These are phyloP conservation scores for Metarhizium sp. DNA, from an alignment of 2,329 filamentous ascomycete genomes.

Conservation along the genomic window DNA sequence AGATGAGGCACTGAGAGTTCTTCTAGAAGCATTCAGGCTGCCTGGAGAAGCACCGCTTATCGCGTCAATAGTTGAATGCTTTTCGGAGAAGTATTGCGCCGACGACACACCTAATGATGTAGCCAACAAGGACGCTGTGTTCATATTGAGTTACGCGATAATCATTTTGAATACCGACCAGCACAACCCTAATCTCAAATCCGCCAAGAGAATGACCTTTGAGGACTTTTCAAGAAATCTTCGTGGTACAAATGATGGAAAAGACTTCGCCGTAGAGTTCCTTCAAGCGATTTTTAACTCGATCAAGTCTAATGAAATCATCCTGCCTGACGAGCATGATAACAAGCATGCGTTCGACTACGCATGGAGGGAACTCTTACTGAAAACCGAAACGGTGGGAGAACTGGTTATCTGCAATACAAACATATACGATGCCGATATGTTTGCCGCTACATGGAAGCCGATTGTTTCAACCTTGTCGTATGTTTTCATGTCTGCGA, in stretches of 20 bases:
- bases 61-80: conserved; percentile 80
- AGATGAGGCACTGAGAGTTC: conserved; percentile 76
- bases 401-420: conserved; percentile 74
- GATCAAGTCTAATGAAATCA: conserved; percentile 90
- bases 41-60: conserved; percentile 91
- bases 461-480: conserved; percentile 90
- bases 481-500: conserved; percentile 98
- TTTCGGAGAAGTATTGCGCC: conserved; percentile 75
- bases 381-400: conserved; percentile 71
- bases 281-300: conserved; percentile 81
- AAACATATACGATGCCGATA: conserved; percentile 92
- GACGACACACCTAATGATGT: conserved; percentile 63
- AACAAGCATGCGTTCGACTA: conserved; percentile 96
- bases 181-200: conserved; percentile 83
- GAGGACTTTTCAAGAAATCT: conserved; percentile 80
- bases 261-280: conserved; percentile 78
- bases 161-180: conserved; percentile 97
- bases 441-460: conserved; percentile 94
- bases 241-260: conserved; percentile 77
- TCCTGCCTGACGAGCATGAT: conserved; percentile 92
- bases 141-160: conserved; percentile 87
- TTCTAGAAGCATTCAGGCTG: conserved; percentile 88
- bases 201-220: conserved; percentile 72
- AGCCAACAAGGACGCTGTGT: conserved; percentile 78
- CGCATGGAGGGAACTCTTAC: conserved; percentile 87